Conservation (phyloP, 257 asterid genomes). For the Plantago major region DNA sequence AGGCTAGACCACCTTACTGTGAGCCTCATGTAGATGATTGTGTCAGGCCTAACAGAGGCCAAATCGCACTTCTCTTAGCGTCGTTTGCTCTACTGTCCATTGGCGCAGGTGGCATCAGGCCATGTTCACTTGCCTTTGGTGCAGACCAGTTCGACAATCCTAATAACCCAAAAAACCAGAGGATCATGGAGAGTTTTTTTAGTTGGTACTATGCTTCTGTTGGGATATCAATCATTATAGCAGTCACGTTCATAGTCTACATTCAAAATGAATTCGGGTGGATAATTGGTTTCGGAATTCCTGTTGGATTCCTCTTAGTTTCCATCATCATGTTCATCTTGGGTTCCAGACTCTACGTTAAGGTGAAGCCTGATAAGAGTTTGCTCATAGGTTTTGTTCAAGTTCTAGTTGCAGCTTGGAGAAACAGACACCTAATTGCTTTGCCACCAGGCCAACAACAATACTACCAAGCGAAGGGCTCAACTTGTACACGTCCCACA, state of each 20-base stretch:
- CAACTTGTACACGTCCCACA: slow-evolving; percentile 33
- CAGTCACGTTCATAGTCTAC: slow-evolving; percentile 48
- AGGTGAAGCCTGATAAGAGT: slow-evolving; percentile 42
- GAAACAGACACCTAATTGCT: slow-evolving; percentile 29
- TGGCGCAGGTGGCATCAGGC: slow-evolving; percentile 71
- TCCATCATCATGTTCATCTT: slow-evolving; percentile 38
- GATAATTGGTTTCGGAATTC: slow-evolving; percentile 63
- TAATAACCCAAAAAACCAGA: slow-evolving; percentile 38
- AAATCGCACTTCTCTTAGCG: slow-evolving; percentile 38
- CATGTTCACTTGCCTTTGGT: slow-evolving; percentile 75
- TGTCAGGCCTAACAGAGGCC: slow-evolving; percentile 33
- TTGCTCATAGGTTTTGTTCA: slow-evolving; percentile 50
- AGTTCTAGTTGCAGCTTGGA: slow-evolving; percentile 44
- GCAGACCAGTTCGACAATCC: slow-evolving; percentile 69
- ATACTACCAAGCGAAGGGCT: background rate
- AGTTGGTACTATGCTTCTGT: slow-evolving; percentile 64
- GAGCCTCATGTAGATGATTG: slow-evolving; percentile 30
- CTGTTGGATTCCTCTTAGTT: slow-evolving; percentile 43
- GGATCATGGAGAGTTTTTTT: slow-evolving; percentile 52
- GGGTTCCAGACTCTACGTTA: slow-evolving; percentile 45
- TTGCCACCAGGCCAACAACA: slow-evolving; percentile 21
- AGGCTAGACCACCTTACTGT: slow-evolving; percentile 41
- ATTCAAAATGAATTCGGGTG: slow-evolving; percentile 50
- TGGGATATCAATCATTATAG: slow-evolving; percentile 40
- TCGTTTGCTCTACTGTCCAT: slow-evolving; percentile 52